A percentile compares a stretch with the other conserved stretches of the same genome.
Evolutionary conservation across 2,329 filamentous ascomycete genomes (phyloP).

Genomic region (Arthrinium phaeospermum): DNA sequence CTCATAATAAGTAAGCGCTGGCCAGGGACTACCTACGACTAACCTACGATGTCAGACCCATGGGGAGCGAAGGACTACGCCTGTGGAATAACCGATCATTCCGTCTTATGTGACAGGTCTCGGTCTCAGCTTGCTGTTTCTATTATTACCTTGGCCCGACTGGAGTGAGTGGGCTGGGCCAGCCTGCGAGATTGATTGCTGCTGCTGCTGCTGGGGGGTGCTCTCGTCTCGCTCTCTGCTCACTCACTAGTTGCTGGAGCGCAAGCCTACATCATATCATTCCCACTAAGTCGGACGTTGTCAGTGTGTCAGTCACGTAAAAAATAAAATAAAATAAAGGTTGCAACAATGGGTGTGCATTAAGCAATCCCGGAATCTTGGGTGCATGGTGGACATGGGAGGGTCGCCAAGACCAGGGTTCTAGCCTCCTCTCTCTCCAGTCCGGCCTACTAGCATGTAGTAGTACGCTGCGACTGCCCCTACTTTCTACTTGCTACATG

Average conservation of each 20-base stretch:
- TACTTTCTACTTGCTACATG: not conserved
- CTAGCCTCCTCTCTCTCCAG: constrained; percentile 33
- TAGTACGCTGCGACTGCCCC: not conserved
- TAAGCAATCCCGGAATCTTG: constrained; percentile 41
- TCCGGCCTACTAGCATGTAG: constrained; percentile 11
- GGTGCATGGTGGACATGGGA: constrained; percentile 35
- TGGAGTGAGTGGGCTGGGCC: not conserved
- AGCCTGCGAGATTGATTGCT: constrained; percentile 10
- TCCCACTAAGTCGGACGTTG: constrained; percentile 9
- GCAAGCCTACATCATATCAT: constrained; percentile 10
- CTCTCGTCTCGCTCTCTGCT: not conserved
- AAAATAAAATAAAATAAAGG: not conserved
- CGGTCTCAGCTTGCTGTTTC: constrained; percentile 6
- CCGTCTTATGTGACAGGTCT: constrained; percentile 21
- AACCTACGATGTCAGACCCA: not conserved
- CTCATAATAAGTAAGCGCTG: constrained; percentile 13
- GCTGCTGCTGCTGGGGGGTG: not conserved
- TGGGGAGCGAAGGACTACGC: not conserved
- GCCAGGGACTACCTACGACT: not conserved
- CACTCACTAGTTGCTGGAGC: constrained; percentile 5
- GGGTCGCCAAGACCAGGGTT: constrained; percentile 38
- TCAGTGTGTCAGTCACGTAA: constrained; percentile 11
- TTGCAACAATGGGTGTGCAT: constrained; percentile 19
- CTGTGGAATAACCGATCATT: constrained; percentile 18
- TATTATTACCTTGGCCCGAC: constrained; percentile 1